Evolutionary conservation across 805 yeast genomes (phyloP).

Genomic region (Metschnikowia rubicola): DNA sequence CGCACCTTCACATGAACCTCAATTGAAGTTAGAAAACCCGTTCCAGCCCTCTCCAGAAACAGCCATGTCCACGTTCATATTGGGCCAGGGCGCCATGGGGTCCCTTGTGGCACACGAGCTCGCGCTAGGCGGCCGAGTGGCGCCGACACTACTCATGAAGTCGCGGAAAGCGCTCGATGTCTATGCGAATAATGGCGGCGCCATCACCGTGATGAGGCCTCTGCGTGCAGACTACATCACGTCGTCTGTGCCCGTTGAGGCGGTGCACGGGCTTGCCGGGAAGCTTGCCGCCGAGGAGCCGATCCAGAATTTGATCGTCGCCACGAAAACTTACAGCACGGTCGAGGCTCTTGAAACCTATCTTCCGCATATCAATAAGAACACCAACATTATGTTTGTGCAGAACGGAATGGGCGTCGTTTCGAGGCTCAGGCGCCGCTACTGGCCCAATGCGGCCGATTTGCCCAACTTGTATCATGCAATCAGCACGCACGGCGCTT

Average conservation of each 20-base stretch:
- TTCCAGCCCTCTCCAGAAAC: too few relatives aligned
- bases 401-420: constrained; percentile 84
- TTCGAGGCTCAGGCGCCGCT: constrained; percentile 44
- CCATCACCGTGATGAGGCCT: constrained; percentile 27
- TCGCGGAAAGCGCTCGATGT: constrained; percentile 39
- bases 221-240: constrained; percentile 18
- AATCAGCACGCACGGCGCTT: constrained; percentile 82
- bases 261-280: constrained; percentile 19
- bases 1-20: too few relatives aligned
- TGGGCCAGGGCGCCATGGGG: constrained; percentile 57
- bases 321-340: constrained; percentile 81
- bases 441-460: constrained; percentile 47
- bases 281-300: constrained; percentile 7
- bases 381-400: constrained; percentile 60
- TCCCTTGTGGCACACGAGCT: constrained; percentile 45
- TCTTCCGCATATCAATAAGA: constrained; percentile 42
- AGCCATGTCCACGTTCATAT: constrained; percentile 21
- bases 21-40: not conserved
- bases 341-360: constrained; percentile 57
- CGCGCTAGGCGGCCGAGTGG: constrained; percentile 38
- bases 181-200: constrained; percentile 41
- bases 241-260: constrained; percentile 23
- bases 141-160: constrained; percentile 34
- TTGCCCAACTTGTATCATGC: constrained; percentile 70
- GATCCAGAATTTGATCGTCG: constrained; percentile 60